Base-by-base conservation (phyloP, 2,329 filamentous ascomycete species). In the Sporothrix luriei region DNA sequence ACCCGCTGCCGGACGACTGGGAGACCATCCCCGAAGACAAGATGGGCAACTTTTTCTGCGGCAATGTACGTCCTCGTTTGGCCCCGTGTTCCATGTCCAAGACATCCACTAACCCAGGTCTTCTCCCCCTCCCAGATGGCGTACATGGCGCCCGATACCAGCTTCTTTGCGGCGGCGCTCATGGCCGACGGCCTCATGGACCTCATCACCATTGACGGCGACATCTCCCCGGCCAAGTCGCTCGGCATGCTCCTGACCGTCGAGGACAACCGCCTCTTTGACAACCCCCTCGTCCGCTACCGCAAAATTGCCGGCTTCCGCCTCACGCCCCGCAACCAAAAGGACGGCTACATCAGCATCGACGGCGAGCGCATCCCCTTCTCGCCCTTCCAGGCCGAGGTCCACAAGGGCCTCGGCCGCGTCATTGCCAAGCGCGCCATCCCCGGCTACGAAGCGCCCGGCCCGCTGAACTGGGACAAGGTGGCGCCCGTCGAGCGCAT, bases 291-390 rank as follows among this genome's bases (percentile, higher is more conserved):
- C 51, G 91, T 97, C 14, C 84, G 85, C 40, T 94, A 97, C 78
- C 87, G 89, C 75, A 99, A 99, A 78, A 85, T 97, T 4, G 85
- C 86, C n/a, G 95, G 90, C 0, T 97, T 95, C 77, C 87, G 95
- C 54, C 90, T 99, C 72, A 89, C 90, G 3, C 95, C 95, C 0
- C 88, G 87, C 68, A 81, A 90, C 72, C 85, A 89, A 75, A 82
- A 86, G 51, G 85, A 89, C 72, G 94, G 94, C 1, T 95, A 91
- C 78, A 96, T 99, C 77, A 96, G 93, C 78, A 93, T 99, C 73
- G 95, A 98, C 76, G 95, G 95, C 49, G 95, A 99, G 80, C 85
- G 87, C 68, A 84, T 97, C 2, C 91, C 93, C 0, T 98, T 97
- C 77, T 90, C 90, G 75, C 91, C 92, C 0, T 96, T 97, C 77